phyloP scores from a whole-genome alignment of 2,329 filamentous ascomycete species.

The Pyrenophora graminea region DNA sequence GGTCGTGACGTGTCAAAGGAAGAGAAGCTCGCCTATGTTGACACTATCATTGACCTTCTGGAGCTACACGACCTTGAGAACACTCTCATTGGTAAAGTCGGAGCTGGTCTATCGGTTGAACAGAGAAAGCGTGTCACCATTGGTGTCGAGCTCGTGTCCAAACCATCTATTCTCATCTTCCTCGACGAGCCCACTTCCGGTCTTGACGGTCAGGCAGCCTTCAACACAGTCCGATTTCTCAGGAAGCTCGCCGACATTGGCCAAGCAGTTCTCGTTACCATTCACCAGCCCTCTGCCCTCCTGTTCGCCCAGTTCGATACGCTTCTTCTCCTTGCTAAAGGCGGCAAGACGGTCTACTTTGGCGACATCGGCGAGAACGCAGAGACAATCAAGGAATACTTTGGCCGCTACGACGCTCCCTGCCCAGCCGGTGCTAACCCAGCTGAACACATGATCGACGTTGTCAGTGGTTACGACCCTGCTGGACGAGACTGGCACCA shows the following conservation, averaged over 20 bases:
- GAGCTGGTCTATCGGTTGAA: constrained; percentile 49
- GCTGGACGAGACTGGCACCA: constrained; percentile 49
- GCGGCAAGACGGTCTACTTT: constrained; percentile 81
- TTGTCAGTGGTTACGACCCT: constrained; percentile 51
- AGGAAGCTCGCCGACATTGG: constrained; percentile 73
- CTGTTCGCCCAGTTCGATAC: constrained; percentile 84
- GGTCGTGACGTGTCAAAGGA: constrained; percentile 21
- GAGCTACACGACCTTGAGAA: constrained; percentile 34
- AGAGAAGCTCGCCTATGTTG: constrained; percentile 34
- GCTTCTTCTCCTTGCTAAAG: constrained; percentile 72
- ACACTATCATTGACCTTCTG: constrained; percentile 34
- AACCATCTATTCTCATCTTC: constrained; percentile 69
- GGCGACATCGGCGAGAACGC: constrained; percentile 77
- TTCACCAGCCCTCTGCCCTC: constrained; percentile 81
- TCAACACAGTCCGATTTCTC: constrained; percentile 73
- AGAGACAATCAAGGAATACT: constrained; percentile 62
- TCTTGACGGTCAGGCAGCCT: constrained; percentile 70
- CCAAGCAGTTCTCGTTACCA: constrained; percentile 83
- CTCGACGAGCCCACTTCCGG: constrained; percentile 76
- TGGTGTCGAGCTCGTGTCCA: constrained; percentile 61
- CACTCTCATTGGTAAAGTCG: constrained; percentile 30
- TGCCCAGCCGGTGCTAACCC: constrained; percentile 56
- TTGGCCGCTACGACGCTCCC: constrained; percentile 56
- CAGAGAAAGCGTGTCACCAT: constrained; percentile 67
- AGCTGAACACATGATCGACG: constrained; percentile 80